Evolutionary conservation across 768 basidiomycete species (phyloP), one percentile per base, ranked within the genome.

Genomic region (Tulasnella sp.): DNA sequence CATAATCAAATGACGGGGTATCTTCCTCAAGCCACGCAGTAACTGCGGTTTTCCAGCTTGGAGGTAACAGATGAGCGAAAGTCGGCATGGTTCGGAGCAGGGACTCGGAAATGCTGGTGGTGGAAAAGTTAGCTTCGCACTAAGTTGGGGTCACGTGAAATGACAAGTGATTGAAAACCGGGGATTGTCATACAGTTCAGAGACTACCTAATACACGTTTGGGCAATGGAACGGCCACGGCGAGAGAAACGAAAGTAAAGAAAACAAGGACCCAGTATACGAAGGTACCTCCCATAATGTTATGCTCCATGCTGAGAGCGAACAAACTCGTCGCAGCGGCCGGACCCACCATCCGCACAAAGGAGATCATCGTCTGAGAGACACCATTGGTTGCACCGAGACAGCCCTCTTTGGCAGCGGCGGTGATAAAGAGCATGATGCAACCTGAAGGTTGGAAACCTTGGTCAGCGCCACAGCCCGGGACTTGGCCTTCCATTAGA

Each of bases 1-100:
- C 96, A 80, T 95, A 98, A 84, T 99, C 97, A 81, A 98, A 98
- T 0, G 94, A 96, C 0, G 97, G 97, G 0, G 92, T 93, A 83
- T 99, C 97, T 85, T 99, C 97, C 10, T 89, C 89, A 40, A 96
- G 89, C 97, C 97, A 99, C 18, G 83, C 85, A 2, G 88, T 85
- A 75, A 99, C 88, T 80, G 94, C 91, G 0, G 88, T 82, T 84
- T 93, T 95, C 97, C 96, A 99, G 82, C 91, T 94, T 0, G 95
- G 94, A 42, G 97, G 96, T 13, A 99, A 88, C n/a, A 98, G 87
- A 83, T 98, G 86, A 15, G 86, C 84, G 78, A 84, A 80, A 39
- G 39, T 35, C 15, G 37, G 37, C 55, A 29, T 67, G 3, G 46
- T 74, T 48, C 5, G 18, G 46, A 35, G 29, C 35, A 74, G 32